phyloP scores from a whole-genome alignment of 169 alveolate species.

The Plasmodium cynomolgi region DNA sequence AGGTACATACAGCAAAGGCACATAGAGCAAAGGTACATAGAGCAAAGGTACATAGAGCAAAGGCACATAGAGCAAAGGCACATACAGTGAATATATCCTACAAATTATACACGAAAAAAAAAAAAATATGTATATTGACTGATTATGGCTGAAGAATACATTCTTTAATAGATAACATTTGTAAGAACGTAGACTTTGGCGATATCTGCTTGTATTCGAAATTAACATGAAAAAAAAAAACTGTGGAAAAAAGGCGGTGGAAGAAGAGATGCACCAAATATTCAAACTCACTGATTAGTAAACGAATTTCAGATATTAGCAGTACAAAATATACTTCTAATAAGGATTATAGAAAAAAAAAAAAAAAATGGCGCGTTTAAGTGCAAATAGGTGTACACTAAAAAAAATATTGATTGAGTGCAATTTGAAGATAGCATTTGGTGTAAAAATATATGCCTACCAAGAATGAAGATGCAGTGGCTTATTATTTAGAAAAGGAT shows the following conservation, averaged over 20 bases:
- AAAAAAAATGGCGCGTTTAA: neutral
- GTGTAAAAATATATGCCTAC: neutral
- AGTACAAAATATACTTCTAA: neutral
- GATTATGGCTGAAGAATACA: neutral
- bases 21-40: too few species aligned
- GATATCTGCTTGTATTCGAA: neutral
- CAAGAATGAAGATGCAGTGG: neutral
- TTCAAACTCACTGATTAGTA: neutral
- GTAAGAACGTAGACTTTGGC: neutral
- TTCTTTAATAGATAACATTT: neutral
- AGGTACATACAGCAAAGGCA: neutral
- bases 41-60: neutral
- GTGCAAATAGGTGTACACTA: neutral
- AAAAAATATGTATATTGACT: neutral
- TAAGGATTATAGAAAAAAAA: neutral
- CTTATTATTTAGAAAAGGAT: neutral
- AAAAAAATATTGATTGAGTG: neutral
- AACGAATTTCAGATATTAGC: neutral
- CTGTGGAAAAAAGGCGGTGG: neutral
- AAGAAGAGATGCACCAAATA: neutral
- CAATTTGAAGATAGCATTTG: neutral
- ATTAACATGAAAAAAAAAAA: neutral
- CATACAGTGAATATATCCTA: neutral
- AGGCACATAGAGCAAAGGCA: neutral
- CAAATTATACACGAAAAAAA: neutral